These are phyloP conservation scores for Penicillium sp. DNA, from an alignment of 2,329 filamentous ascomycete genomes.

Conservation along the genomic window DNA sequence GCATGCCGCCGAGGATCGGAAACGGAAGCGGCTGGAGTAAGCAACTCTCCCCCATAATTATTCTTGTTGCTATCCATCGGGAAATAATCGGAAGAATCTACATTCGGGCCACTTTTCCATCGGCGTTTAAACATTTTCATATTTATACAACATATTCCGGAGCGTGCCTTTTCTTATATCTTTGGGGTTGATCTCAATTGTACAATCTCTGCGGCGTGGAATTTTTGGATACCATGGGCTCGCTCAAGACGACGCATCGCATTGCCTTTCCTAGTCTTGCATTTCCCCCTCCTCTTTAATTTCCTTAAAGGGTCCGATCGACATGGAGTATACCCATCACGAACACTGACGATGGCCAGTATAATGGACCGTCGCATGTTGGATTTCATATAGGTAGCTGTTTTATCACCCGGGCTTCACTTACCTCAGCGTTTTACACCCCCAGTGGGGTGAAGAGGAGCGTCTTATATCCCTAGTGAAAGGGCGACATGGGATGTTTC, in stretches of 20 bases:
- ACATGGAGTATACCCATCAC: not conserved
- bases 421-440: conserved; percentile 27
- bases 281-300: not conserved
- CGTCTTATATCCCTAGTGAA: not conserved
- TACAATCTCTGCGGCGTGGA: conserved; percentile 19
- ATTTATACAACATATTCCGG: conserved; percentile 10
- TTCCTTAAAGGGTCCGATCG: not conserved
- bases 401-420: conserved; percentile 20
- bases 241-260: conserved; percentile 1
- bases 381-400: not conserved
- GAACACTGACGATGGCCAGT: too few species aligned
- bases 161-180: conserved; percentile 13
- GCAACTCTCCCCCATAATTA: not conserved
- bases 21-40: conserved; percentile 62
- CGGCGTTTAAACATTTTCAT: conserved; percentile 8
- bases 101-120: not conserved
- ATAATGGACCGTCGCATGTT: not conserved
- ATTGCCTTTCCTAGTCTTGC: not conserved
- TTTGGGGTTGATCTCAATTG: conserved; percentile 18
- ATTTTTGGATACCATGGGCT: conserved; percentile 12
- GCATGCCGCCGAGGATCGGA: conserved; percentile 61
- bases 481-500: not conserved
- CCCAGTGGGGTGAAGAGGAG: conserved; percentile 19
- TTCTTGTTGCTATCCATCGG: conserved; percentile 1
- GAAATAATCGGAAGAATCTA: not conserved